Conservation (phyloP, 1,139 yeast species). For the Pichia sorboxylosa region DNA sequence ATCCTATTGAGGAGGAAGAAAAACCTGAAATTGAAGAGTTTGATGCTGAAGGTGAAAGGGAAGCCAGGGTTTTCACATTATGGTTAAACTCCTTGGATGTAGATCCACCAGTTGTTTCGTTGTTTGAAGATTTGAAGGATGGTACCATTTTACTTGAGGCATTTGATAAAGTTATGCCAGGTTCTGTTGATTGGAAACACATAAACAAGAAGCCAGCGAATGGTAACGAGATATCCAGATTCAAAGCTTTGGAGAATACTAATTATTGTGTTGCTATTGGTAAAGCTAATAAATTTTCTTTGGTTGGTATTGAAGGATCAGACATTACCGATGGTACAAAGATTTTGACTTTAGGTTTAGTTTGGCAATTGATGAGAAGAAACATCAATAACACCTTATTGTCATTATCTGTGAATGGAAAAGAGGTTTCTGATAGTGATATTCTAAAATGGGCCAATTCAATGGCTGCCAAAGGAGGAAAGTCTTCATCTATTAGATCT, state of each 20-base stretch:
- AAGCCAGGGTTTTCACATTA: conserved; percentile 93
- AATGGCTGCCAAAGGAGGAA: conserved; percentile 78
- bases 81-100: conserved; percentile 97
- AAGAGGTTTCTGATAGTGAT: conserved; percentile 69
- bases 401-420: conserved; percentile 59
- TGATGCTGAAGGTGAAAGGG: conserved; percentile 99
- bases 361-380: conserved; percentile 98
- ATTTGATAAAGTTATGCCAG: conserved; percentile 90
- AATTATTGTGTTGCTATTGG: conserved; percentile 96
- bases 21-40: conserved; percentile 85
- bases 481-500: conserved; percentile 56
- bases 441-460: conserved; percentile 90
- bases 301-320: conserved; percentile 97
- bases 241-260: conserved; percentile 91
- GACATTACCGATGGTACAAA: conserved; percentile 93
- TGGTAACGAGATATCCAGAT: conserved; percentile 68
- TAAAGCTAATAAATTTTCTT: conserved; percentile 78
- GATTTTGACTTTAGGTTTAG: conserved; percentile 83
- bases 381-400: conserved; percentile 79
- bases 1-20: conserved; percentile 87
- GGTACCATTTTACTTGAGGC: conserved; percentile 87
- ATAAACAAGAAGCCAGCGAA: conserved; percentile 71
- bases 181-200: conserved; percentile 68
- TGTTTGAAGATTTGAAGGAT: conserved; percentile 91
- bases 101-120: conserved; percentile 82